phyloP scores from a whole-genome alignment of 805 yeast genomes.

The Candida germanica region DNA sequence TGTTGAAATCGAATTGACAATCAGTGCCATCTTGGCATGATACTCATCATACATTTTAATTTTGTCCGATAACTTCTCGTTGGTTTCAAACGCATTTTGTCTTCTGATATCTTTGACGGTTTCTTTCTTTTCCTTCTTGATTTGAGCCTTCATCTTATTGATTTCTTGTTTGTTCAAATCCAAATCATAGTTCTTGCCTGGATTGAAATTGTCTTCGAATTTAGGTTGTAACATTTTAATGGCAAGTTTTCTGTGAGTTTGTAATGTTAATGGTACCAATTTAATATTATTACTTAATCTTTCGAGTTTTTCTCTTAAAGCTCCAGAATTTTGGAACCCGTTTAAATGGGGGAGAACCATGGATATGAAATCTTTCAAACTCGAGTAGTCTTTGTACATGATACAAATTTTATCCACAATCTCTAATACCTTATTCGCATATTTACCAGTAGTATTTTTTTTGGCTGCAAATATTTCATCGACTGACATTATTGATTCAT shows the following conservation, averaged over 20 bases:
- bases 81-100: conserved; percentile 81
- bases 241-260: conserved; percentile 78
- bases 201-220: conserved; percentile 94
- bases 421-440: conserved; percentile 31
- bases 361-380: conserved; percentile 55
- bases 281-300: conserved; percentile 40
- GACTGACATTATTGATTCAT: conserved; percentile 6
- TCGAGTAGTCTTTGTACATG: conserved; percentile 61
- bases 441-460: conserved; percentile 14
- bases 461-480: conserved; percentile 18
- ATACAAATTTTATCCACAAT: conserved; percentile 28
- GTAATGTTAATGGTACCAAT: conserved; percentile 68
- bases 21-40: conserved; percentile 84
- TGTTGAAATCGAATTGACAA: conserved; percentile 83
- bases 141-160: conserved; percentile 74
- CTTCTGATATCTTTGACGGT: conserved; percentile 87
- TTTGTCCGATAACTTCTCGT: conserved; percentile 79
- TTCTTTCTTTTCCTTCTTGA: conserved; percentile 89
- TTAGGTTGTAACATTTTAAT: conserved; percentile 85
- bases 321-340: conserved; percentile 26
- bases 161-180: conserved; percentile 71
- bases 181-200: conserved; percentile 87
- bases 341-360: conserved; percentile 16
- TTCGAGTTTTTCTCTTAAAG: conserved; percentile 49
- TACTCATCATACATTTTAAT: conserved; percentile 72